Percentiles rank a stretch among this genome's conserved stretches.
phyloP scores from a whole-genome alignment of 192 early-diverging fungal species.

The Backusella parvicylindrica region DNA sequence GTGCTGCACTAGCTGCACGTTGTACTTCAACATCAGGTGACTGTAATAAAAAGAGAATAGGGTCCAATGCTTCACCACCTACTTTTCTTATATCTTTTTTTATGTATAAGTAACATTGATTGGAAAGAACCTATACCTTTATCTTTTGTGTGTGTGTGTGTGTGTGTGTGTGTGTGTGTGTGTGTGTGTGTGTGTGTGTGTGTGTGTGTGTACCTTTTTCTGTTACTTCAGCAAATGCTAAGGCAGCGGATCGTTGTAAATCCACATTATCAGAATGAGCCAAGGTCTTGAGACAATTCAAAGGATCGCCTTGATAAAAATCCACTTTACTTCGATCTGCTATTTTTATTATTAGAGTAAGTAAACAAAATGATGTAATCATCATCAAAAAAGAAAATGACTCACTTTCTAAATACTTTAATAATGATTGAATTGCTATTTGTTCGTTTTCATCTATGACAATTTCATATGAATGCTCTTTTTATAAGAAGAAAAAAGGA shows the following conservation, averaged over 20 bases:
- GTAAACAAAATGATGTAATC: too few species aligned
- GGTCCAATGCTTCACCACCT: slow-evolving; percentile 70
- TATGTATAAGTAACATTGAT: too few species aligned
- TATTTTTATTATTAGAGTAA: too few species aligned
- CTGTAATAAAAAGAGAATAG: slow-evolving; percentile 78
- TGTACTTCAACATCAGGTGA: slow-evolving; percentile 83
- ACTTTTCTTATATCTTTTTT: slow-evolving; percentile 66
- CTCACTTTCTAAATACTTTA: slow-evolving; percentile 65
- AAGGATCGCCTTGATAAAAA: slow-evolving; percentile 81
- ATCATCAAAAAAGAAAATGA: too few species aligned
- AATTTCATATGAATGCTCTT: slow-evolving; percentile 52
- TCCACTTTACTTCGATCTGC: slow-evolving; percentile 73
- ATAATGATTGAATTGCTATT: slow-evolving; percentile 58
- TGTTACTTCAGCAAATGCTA: slow-evolving; percentile 88
- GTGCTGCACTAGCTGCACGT: slow-evolving; percentile 77
- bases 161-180: too few species aligned
- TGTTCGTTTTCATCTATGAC: slow-evolving; percentile 64
- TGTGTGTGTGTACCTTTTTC: slow-evolving; percentile 52
- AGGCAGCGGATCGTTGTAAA: slow-evolving; percentile 82
- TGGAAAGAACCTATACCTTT: too few species aligned
- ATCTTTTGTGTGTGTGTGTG: too few species aligned
- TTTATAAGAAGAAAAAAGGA: background rate
- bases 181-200: too few species aligned
- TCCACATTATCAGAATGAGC: slow-evolving; percentile 82
- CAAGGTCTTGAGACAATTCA: slow-evolving; percentile 72